Conservation (phyloP, 164 flowering plant genomes). For the Dillenia turbinata region DNA sequence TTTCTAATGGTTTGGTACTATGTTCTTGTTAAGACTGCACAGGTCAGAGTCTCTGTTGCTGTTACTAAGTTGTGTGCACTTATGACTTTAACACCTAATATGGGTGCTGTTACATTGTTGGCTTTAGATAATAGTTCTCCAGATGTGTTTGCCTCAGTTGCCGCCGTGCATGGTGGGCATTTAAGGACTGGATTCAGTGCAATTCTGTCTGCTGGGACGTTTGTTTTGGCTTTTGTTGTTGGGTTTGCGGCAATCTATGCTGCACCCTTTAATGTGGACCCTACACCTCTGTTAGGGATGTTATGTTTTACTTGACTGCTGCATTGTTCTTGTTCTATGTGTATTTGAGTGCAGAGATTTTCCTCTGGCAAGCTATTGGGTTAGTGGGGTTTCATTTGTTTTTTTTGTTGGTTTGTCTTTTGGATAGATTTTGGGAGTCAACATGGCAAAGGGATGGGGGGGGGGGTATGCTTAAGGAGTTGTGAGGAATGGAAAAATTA, state of each 20-base stretch:
- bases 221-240: constrained; percentile 88
- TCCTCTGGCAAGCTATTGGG: constrained; percentile 88
- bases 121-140: constrained; percentile 97
- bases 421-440: constrained; percentile 81
- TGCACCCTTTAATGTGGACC: constrained; percentile 66
- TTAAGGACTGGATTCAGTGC: constrained; percentile 89
- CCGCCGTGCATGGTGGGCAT: constrained; percentile 70
- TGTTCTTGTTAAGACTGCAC: constrained; percentile 81
- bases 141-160: constrained; percentile 80
- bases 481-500: constrained; percentile 3
- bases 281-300: constrained; percentile 78
- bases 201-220: constrained; percentile 78
- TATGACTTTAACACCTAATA: constrained; percentile 64
- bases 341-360: constrained; percentile 84
- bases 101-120: constrained; percentile 94
- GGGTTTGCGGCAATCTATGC: constrained; percentile 90
- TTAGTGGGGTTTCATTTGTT: constrained; percentile 84
- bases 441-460: too few species aligned
- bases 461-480: not conserved
- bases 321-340: constrained; percentile 69
- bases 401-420: constrained; percentile 84
- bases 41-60: constrained; percentile 67
- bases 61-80: constrained; percentile 61
- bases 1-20: constrained; percentile 68
- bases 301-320: constrained; percentile 70